Conservation (phyloP, 495 filamentous ascomycete species). For the Parachaetomium inaequale region DNA sequence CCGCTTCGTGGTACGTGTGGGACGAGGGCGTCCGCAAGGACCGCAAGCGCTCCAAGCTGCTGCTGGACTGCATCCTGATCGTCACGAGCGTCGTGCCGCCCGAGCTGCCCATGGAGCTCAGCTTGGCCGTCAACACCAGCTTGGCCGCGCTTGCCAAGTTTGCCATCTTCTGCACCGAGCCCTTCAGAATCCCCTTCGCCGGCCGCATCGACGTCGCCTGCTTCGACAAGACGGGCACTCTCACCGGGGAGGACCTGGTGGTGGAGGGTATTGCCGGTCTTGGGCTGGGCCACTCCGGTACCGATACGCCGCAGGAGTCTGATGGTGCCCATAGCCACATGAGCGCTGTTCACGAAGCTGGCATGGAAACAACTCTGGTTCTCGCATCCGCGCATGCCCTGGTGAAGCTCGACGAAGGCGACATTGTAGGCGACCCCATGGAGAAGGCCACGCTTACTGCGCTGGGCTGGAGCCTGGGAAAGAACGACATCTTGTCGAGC, state of each 20-base stretch:
- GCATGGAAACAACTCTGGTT: slow-evolving; percentile 82
- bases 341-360: slow-evolving; percentile 59
- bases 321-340: slow-evolving; percentile 77
- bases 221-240: slow-evolving; percentile 97
- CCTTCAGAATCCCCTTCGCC: slow-evolving; percentile 97
- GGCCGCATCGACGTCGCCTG: slow-evolving; percentile 95
- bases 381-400: slow-evolving; percentile 93
- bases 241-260: slow-evolving; percentile 95
- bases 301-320: slow-evolving; percentile 60
- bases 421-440: slow-evolving; percentile 98
- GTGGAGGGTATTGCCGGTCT: slow-evolving; percentile 96
- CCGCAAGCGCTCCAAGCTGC: slow-evolving; percentile 92
- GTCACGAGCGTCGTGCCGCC: slow-evolving; percentile 96
- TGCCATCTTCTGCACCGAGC: slow-evolving; percentile 98
- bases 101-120: slow-evolving; percentile 97
- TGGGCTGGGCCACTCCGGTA: slow-evolving; percentile 60
- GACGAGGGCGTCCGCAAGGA: slow-evolving; percentile 89
- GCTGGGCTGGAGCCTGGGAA: slow-evolving; percentile 86
- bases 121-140: slow-evolving; percentile 97
- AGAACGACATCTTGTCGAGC: slow-evolving; percentile 72
- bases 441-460: slow-evolving; percentile 90
- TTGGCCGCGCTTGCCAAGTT: slow-evolving; percentile 88
- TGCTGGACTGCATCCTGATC: slow-evolving; percentile 96
- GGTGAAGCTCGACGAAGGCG: slow-evolving; percentile 93
- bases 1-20: slow-evolving; percentile 99